Percentiles rank a stretch among this genome's conserved stretches.
phyloP scores from a whole-genome alignment of 73 alveolate genomes.

The Stentor coeruleus region DNA sequence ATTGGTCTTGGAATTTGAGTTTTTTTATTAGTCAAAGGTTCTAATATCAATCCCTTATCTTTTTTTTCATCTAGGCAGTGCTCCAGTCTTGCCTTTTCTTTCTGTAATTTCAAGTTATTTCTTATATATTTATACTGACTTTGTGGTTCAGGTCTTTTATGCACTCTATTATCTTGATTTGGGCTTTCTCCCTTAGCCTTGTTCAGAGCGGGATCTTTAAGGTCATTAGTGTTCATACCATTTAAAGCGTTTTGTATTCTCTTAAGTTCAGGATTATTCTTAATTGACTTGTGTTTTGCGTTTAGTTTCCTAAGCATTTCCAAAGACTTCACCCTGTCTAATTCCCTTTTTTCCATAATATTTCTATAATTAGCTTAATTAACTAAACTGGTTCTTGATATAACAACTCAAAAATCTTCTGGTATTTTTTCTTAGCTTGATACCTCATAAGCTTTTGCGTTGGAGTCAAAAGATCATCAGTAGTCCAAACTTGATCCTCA shows the following conservation, averaged over 20 bases:
- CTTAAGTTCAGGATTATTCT: conserved; percentile 5
- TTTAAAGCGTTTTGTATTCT: conserved; percentile 19
- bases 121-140: not conserved
- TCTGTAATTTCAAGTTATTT: not conserved
- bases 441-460: not conserved
- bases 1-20: no score
- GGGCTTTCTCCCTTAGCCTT: not conserved
- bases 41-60: no score
- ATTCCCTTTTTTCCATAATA: not conserved
- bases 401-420: no score
- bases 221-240: not conserved
- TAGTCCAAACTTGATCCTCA: no score
- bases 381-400: no score
- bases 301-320: conserved; percentile 9
- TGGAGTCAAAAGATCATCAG: not conserved
- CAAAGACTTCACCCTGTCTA: not conserved
- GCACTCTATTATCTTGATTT: not conserved
- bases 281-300: not conserved
- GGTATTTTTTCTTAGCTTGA: no score
- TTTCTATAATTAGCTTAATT: no score
- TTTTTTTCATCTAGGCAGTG: no score
- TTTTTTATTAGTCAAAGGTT: no score
- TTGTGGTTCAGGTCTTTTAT: not conserved
- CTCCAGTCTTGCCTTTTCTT: no score
- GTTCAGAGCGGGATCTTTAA: not conserved